Percentiles rank a stretch among this genome's conserved stretches.
Conservation (phyloP, 2,329 filamentous ascomycete genomes). For the Fusarium zealandicum region DNA sequence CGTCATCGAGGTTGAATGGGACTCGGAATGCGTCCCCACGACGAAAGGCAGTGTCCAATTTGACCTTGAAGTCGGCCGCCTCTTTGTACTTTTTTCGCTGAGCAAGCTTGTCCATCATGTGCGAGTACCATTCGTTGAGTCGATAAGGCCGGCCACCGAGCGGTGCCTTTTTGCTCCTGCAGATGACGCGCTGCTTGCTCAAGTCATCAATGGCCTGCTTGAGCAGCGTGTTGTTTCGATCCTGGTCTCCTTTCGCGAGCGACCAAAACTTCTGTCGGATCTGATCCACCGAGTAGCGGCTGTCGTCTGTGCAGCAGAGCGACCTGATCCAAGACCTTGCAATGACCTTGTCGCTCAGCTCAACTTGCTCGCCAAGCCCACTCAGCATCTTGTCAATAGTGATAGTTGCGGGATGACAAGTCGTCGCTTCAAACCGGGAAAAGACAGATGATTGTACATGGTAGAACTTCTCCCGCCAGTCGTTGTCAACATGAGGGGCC, state of each 20-base stretch:
- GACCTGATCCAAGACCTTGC: constrained; percentile 68
- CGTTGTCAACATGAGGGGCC: constrained; percentile 42
- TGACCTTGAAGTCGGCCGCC: constrained; percentile 65
- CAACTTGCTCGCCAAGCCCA: constrained; percentile 1
- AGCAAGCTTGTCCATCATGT: constrained; percentile 63
- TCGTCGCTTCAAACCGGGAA: constrained; percentile 62
- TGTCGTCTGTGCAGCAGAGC: constrained; percentile 61
- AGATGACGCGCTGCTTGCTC: constrained; percentile 61
- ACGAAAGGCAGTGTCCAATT: constrained; percentile 64
- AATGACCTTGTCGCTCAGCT: constrained; percentile 48
- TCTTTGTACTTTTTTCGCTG: constrained; percentile 62
- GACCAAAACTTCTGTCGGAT: constrained; percentile 61
- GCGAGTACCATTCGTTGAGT: constrained; percentile 65
- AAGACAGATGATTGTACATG: constrained; percentile 61
- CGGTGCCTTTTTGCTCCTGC: constrained; percentile 65
- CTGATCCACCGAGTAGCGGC: constrained; percentile 56
- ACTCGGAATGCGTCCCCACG: constrained; percentile 53
- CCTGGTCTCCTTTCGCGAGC: constrained; percentile 52
- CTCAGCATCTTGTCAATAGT: constrained; percentile 24
- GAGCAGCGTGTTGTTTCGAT: constrained; percentile 54
- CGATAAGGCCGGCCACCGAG: constrained; percentile 68
- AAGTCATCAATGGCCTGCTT: constrained; percentile 58
- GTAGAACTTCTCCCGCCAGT: constrained; percentile 67
- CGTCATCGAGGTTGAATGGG: constrained; percentile 67
- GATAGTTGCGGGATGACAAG: constrained; percentile 56